These are phyloP conservation scores for Chimonanthus praecox DNA, from an alignment of 164 flowering plant species.

Conservation along the genomic window DNA sequence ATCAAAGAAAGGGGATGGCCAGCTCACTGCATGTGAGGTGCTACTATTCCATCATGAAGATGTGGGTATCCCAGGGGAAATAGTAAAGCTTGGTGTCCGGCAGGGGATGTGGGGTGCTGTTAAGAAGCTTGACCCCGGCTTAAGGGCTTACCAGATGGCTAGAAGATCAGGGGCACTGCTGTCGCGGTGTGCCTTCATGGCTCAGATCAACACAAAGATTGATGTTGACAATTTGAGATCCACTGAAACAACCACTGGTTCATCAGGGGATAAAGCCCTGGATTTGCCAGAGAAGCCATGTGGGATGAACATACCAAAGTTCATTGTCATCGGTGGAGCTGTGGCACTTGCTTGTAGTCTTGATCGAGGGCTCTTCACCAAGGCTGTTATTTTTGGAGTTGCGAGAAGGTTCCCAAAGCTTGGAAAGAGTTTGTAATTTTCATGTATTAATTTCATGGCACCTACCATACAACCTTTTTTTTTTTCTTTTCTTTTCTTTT, in stretches of 20 bases:
- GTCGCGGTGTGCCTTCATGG: constrained; percentile 45
- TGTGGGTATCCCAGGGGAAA: constrained; percentile 85
- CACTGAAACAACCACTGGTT: constrained; percentile 22
- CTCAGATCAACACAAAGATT: constrained; percentile 61
- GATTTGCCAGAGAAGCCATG: constrained; percentile 28
- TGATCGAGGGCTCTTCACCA: constrained; percentile 73
- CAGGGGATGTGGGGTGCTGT: constrained; percentile 85
- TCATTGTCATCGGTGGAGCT: constrained; percentile 66
- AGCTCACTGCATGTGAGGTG: constrained; percentile 64
- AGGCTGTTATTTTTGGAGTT: constrained; percentile 78
- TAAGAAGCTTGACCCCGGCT: constrained; percentile 59
- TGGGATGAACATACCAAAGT: constrained; percentile 51
- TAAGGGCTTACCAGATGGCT: constrained; percentile 52
- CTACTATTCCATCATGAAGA: constrained; percentile 79
- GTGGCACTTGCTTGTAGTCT: constrained; percentile 68
- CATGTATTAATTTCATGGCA: not conserved
- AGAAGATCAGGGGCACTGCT: constrained; percentile 37
- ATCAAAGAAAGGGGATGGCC: constrained; percentile 50
- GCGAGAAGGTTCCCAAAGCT: constrained; percentile 64
- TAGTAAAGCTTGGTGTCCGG: constrained; percentile 65
- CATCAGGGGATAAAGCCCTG: constrained; percentile 21
- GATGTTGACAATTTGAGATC: constrained; percentile 39
- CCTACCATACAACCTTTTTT: not conserved
- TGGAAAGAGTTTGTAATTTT: constrained; percentile 46
- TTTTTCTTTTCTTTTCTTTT: too few relatives aligned